Conservation (phyloP, 225 moss, liverwort and hornwort species). For the Polytrichum formosum region DNA sequence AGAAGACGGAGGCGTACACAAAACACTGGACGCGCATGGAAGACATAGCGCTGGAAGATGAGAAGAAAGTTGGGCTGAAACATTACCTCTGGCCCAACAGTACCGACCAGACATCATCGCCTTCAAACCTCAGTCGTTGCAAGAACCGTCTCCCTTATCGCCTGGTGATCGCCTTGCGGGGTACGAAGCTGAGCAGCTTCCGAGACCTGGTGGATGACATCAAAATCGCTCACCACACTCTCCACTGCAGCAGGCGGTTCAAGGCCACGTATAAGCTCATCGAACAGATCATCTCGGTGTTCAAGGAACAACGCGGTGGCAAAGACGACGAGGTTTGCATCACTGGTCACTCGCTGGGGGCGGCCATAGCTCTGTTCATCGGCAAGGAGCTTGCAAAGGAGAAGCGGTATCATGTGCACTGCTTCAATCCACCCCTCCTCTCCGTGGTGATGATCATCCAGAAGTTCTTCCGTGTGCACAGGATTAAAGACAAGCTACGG, state of each 20-base stretch:
- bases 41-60: background rate
- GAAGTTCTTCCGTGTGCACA: background rate
- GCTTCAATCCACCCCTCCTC: constrained; percentile 12
- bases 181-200: constrained; percentile 1
- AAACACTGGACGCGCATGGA: constrained; percentile 1
- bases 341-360: constrained; percentile 9
- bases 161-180: constrained; percentile 12
- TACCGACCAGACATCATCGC: background rate
- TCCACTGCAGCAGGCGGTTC: constrained; percentile 6
- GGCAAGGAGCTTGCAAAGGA: background rate
- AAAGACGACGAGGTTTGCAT: background rate
- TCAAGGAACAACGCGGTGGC: background rate
- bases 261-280: background rate
- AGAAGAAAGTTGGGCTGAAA: background rate
- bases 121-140: background rate
- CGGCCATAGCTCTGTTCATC: constrained; percentile 3
- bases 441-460: background rate
- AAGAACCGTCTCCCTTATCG: background rate
- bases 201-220: background rate
- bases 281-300: background rate
- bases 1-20: background rate
- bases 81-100: background rate
- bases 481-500: background rate
- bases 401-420: constrained; percentile 3
- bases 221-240: background rate